phyloP scores from a whole-genome alignment of 306 rosid genomes.

The Acacia confusa region DNA sequence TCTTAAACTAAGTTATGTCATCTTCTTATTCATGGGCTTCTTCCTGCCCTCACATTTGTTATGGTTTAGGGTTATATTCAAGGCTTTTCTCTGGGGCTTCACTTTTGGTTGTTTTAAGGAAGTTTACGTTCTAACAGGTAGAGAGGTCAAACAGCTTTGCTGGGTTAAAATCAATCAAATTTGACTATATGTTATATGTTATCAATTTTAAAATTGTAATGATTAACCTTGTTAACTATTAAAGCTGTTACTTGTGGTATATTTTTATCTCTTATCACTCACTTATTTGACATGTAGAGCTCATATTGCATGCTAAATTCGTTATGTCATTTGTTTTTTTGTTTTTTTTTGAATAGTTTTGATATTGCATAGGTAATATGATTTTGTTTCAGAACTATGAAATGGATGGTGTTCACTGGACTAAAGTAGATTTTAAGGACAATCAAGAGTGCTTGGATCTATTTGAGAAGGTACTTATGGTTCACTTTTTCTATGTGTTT shows the following conservation, averaged over 20 bases:
- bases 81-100: neutral
- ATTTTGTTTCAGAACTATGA: constrained; percentile 69
- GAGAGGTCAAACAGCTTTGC: neutral
- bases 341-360: neutral
- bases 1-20: neutral
- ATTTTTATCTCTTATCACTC: neutral
- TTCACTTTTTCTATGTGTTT: constrained; percentile 26
- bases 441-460: constrained; percentile 92
- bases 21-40: neutral
- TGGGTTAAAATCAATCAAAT: neutral
- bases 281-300: neutral
- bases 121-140: neutral
- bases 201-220: neutral
- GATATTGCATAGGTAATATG: constrained; percentile 18
- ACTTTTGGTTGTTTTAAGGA: neutral
- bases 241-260: too few species aligned
- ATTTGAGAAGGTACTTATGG: constrained; percentile 79
- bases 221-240: neutral
- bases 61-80: neutral
- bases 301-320: constrained; percentile 12
- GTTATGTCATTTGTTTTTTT: neutral
- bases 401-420: constrained; percentile 71
- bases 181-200: neutral
- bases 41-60: neutral
- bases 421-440: constrained; percentile 70